Evolutionary conservation across 139 green algal genomes (phyloP).

Genomic region (Mesostigma viride): DNA sequence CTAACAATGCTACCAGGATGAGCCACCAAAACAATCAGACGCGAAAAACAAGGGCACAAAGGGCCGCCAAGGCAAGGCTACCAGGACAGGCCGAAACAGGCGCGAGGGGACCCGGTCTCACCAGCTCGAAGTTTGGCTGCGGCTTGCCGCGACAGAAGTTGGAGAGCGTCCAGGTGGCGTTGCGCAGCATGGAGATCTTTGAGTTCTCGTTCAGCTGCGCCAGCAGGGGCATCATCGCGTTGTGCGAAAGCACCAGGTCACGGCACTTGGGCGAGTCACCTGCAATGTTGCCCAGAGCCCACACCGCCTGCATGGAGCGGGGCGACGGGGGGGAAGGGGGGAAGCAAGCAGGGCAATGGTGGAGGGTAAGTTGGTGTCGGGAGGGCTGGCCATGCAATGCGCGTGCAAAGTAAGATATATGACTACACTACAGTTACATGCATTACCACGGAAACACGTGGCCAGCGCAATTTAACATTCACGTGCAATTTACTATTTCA

Average conservation of each 20-base stretch:
- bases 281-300: conserved; percentile 98
- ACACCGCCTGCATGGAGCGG: conserved; percentile 70
- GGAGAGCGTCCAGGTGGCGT: conserved; percentile 98
- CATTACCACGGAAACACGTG: too few species aligned
- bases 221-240: conserved; percentile 81
- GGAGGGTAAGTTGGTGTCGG: not conserved
- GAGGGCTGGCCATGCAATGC: not conserved
- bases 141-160: conserved; percentile 99
- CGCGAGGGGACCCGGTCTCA: too few species aligned
- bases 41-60: too few species aligned
- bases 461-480: too few species aligned
- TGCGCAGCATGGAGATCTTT: conserved; percentile 95
- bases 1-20: too few species aligned
- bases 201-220: conserved; percentile 74
- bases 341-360: too few species aligned
- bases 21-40: too few species aligned
- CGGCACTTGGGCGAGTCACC: conserved; percentile 86
- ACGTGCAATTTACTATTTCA: too few species aligned
- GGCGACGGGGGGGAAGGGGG: too few species aligned
- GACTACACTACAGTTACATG: too few species aligned
- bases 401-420: not conserved
- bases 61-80: too few species aligned
- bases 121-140: conserved; percentile 64
- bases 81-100: too few species aligned
- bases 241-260: conserved; percentile 75